phyloP scores from a whole-genome alignment of 2,329 filamentous ascomycete genomes.

The Monosporascus sp. region DNA sequence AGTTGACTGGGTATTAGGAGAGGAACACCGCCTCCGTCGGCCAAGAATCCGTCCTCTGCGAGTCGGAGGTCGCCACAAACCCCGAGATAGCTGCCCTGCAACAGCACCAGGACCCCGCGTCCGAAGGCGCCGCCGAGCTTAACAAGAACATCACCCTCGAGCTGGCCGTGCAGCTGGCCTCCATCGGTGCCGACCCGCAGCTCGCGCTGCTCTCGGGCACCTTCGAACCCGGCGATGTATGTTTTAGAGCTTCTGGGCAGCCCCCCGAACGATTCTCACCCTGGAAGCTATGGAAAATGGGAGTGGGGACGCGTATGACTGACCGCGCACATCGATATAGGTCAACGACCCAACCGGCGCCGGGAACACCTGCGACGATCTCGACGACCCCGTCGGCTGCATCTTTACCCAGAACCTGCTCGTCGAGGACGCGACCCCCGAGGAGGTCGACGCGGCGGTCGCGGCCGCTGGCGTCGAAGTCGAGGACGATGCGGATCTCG shows the following conservation, averaged over 20 bases:
- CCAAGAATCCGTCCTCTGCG: conserved; percentile 51
- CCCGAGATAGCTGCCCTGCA: conserved; percentile 59
- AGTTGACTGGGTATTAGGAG: conserved; percentile 32
- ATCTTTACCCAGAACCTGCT: conserved; percentile 51
- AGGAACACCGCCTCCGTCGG: conserved; percentile 57
- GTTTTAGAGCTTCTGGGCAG: conserved; percentile 17
- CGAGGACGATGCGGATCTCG: neutral
- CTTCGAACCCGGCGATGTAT: conserved; percentile 54
- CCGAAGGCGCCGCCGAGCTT: conserved; percentile 44
- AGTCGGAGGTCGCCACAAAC: conserved; percentile 50
- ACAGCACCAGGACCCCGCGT: conserved; percentile 65
- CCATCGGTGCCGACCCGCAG: conserved; percentile 57
- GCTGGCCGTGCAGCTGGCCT: conserved; percentile 54
- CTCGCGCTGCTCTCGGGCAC: conserved; percentile 58
- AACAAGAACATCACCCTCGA: conserved; percentile 59
- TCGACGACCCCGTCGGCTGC: conserved; percentile 45
- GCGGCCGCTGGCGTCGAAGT: conserved; percentile 22
- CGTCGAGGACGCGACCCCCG: conserved; percentile 47
- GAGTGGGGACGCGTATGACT: neutral
- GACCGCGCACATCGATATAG: conserved; percentile 1
- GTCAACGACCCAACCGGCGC: conserved; percentile 31
- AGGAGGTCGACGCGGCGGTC: conserved; percentile 49
- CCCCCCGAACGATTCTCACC: conserved; percentile 12
- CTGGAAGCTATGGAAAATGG: neutral
- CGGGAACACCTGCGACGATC: conserved; percentile 51